Base-by-base conservation (phyloP, 768 basidiomycete genomes). In the Mycena latifolia region DNA sequence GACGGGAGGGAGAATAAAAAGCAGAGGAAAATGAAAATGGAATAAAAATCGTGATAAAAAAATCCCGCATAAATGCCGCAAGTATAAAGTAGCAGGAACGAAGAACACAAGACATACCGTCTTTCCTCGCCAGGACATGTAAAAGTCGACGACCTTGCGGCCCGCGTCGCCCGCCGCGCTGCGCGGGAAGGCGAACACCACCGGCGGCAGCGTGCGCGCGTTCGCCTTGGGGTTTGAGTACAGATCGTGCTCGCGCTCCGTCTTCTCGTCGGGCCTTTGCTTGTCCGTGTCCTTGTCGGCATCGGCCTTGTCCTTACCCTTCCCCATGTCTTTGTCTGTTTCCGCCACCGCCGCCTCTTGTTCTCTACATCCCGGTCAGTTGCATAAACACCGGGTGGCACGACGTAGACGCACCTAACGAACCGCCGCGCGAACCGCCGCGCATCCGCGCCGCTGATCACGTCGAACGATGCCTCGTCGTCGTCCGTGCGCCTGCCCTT, bases 111-210 rank as follows among this genome's bases (percentile, higher is more conserved):
- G 35, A 24, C 11, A 65, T 51, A 83, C 83, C 55, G 74, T 78
- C 72, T 81, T 78, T 17, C 80, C 78, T 66, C 78, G 76, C 84
- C 84, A 85, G 31, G 82, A 81, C 81, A 84, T 82, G 67, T 85
- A 85, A 72, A 84, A 86, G 70, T 86, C 83, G 35, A 85, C 79
- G 41, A 79, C 78, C 67, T 79, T 83, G 56, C 77, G 76, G 24
- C 78, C 79, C 14, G 77, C 78, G 25, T 80, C 78, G 66, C 75
- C 73, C 20, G 76, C 79, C 22, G 82, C 78, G 29, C 22, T 53
- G 41, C 57, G 63, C 33, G 63, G 63, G 63, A 84, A 79, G 4
- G 82, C 85, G 69, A 85, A 85, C 17, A 85, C 83, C 24, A 85
- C 77, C 6, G 80, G 78, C 63, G 71, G 77, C 63, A 63, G 48